Base-by-base conservation (phyloP, 2,329 filamentous ascomycete species). In the Chalaropsis ovoidea region DNA sequence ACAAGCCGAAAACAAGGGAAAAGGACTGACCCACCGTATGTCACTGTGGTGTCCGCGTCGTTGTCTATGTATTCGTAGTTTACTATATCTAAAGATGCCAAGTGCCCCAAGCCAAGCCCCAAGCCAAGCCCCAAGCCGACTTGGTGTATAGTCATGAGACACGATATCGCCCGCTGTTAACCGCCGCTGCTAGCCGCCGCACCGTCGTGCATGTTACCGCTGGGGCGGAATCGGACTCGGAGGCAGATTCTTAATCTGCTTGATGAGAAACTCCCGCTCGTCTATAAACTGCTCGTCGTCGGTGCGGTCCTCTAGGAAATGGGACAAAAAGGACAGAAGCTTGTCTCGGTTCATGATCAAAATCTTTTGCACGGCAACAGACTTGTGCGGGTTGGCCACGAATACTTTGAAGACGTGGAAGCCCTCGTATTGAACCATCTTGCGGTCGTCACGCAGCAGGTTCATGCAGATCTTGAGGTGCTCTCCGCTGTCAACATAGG, bases 401-500 rank as follows among this genome's bases (percentile, higher is more conserved):
- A 99, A 99, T 69, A 99, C 93, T 80, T 99, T 99, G 82, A 99
- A 99, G 52, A 99, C 93, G 74, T 99, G 94, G 75, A 99, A 99
- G 7, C 92, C 94, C 75, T 99, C 94, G 74, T 99, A 99, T 76
- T 97, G 94, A 68, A 99, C 94, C 92, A 99, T 99, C 76, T 95
- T 94, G 70, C 93, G 85, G 75, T 97, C 93, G 75, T 97, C 94
- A 70, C 91, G 87, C 68, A 99, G 79, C 67, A 99, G 81, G 75
- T 95, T 97, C 94, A 99, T 99, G 78, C 92, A 94, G 69, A 97
- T 88, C 78, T 99, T 99, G 71, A 99, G 82, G 73, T 99, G 92
- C 74, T 97, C 93, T 68, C 92, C 92, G 61, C 88, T 87, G 74
- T 96, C 92, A 67, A 99, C 94, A 74, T 97, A 99, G 69, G 88